Conservation (phyloP, 2,329 filamentous ascomycete genomes). For the Daldinia sp. region DNA sequence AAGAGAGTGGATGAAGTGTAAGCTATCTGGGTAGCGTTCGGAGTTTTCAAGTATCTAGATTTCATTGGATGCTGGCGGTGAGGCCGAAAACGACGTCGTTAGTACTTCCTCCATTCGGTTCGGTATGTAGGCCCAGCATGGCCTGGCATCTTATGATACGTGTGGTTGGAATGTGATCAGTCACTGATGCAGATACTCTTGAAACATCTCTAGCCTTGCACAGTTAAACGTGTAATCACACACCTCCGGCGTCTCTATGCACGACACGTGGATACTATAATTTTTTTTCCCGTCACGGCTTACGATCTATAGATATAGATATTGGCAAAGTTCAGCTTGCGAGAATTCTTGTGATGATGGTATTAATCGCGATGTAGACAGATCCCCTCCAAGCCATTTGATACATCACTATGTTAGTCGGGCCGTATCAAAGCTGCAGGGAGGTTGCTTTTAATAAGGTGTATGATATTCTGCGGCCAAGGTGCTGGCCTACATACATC, state of each 20-base stretch:
- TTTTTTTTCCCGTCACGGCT: background rate
- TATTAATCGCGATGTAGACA: background rate
- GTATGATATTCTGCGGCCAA: slow-evolving; percentile 1
- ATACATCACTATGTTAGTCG: slow-evolving; percentile 1
- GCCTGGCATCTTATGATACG: slow-evolving; percentile 3
- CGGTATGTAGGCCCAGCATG: slow-evolving; percentile 13
- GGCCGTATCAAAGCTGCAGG: slow-evolving; percentile 5
- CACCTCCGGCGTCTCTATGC: slow-evolving; percentile 15
- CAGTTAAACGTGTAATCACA: slow-evolving; percentile 13
- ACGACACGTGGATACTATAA: slow-evolving; percentile 30
- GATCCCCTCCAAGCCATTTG: background rate
- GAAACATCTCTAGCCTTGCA: slow-evolving; percentile 24
- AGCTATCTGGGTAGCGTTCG: slow-evolving; percentile 3
- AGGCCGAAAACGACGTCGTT: slow-evolving; percentile 3
- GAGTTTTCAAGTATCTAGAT: background rate
- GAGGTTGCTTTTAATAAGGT: background rate
- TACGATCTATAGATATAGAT: slow-evolving; percentile 15
- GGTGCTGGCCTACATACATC: background rate
- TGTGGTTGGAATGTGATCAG: slow-evolving; percentile 32
- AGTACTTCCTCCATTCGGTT: slow-evolving; percentile 11
- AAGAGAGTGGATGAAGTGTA: background rate
- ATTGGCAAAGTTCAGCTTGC: slow-evolving; percentile 14
- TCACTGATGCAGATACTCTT: slow-evolving; percentile 19
- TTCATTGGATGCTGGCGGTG: slow-evolving; percentile 1
- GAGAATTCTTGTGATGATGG: background rate